A percentile compares a stretch with the other conserved stretches of the same genome.
phyloP scores from a whole-genome alignment of 106 monocot genomes.

The Acorus gramineus region DNA sequence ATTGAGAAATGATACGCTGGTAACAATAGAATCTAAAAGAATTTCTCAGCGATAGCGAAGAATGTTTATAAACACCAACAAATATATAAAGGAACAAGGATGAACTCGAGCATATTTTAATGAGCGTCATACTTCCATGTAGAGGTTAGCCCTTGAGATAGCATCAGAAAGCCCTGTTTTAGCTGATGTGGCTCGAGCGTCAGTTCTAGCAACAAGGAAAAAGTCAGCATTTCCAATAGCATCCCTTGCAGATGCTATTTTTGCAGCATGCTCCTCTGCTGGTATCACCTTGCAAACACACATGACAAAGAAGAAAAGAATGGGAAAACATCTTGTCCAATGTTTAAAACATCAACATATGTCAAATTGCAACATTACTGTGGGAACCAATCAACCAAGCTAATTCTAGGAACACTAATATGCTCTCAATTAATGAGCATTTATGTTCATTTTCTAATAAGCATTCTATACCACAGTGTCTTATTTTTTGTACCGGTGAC shows the following conservation, averaged over 20 bases:
- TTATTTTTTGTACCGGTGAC: no score
- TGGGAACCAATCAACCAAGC: no score
- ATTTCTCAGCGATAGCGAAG: no score
- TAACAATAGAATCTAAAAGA: no score
- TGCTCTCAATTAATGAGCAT: no score
- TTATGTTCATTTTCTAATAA: no score
- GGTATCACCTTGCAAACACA: constrained; percentile 36
- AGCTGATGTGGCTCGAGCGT: constrained; percentile 48
- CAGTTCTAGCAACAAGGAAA: constrained; percentile 62
- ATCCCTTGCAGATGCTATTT: constrained; percentile 65
- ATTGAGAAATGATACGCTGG: no score
- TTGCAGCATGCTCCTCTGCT: constrained; percentile 58
- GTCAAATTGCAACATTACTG: not conserved
- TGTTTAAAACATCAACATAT: not conserved
- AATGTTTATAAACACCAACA: no score
- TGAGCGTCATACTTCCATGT: constrained; percentile 46
- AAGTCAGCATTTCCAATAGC: constrained; percentile 53
- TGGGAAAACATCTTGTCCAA: not conserved
- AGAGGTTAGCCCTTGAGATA: constrained; percentile 55
- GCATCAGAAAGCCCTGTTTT: constrained; percentile 44
- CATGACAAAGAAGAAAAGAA: not conserved
- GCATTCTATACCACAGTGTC: no score
- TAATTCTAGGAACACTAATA: no score
- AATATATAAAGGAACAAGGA: no score
- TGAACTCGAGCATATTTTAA: not conserved